Evolutionary conservation across 768 basidiomycete species (phyloP).

Genomic region (Myochromella boudieri): DNA sequence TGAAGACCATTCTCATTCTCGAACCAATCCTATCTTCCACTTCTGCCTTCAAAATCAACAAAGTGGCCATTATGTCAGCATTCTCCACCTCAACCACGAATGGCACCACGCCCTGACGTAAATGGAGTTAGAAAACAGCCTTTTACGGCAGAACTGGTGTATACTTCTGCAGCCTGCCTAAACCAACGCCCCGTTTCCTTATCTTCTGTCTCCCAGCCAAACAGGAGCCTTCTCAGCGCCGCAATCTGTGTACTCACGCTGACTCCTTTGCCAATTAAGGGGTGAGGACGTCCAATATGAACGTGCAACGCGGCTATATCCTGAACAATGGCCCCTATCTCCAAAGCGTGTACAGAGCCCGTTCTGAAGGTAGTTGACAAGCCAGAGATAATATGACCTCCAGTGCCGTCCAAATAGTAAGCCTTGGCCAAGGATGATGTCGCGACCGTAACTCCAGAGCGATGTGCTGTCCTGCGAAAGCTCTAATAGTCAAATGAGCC

Average conservation of each 20-base stretch:
- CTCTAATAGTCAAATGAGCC: background rate
- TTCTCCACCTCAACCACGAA: conserved; percentile 67
- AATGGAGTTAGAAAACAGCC: conserved; percentile 6
- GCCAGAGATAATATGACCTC: conserved; percentile 53
- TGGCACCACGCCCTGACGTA: conserved; percentile 54
- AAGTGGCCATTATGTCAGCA: conserved; percentile 71
- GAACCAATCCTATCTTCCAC: conserved; percentile 58
- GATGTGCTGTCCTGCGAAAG: conserved; percentile 56
- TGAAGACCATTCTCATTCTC: conserved; percentile 60
- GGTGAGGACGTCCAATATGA: conserved; percentile 41
- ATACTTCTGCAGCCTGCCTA: conserved; percentile 54
- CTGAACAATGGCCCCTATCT: conserved; percentile 59
- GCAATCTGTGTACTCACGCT: conserved; percentile 72
- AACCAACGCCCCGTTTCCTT: conserved; percentile 56
- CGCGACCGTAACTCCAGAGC: conserved; percentile 63
- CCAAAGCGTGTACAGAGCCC: conserved; percentile 55
- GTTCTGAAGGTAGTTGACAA: conserved; percentile 63
- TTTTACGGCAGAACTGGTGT: conserved; percentile 4
- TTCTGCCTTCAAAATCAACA: conserved; percentile 68
- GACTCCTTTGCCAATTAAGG: conserved; percentile 29
- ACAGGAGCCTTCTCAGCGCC: conserved; percentile 58
- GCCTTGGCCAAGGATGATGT: conserved; percentile 50
- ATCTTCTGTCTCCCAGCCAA: conserved; percentile 47
- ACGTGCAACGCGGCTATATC: conserved; percentile 65
- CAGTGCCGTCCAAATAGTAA: conserved; percentile 33